Base-by-base conservation (phyloP, 371 early-diverging fungal species). In the Circinella minor region DNA sequence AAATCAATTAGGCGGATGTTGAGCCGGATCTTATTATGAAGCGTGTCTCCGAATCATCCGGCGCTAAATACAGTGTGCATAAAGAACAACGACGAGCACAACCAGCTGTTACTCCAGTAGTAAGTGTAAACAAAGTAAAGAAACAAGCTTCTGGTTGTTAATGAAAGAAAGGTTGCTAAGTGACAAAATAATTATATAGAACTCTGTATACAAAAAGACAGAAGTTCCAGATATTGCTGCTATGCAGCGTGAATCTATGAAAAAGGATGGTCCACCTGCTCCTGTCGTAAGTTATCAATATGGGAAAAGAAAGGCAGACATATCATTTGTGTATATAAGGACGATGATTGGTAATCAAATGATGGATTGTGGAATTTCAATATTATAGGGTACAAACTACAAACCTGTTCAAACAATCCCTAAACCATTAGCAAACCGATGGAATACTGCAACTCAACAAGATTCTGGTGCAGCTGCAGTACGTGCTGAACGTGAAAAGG, bases 11-110 rank as follows among this genome's bases (percentile, higher is more conserved):
- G 77, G 87, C 88, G 43, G 97, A 97, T 73, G 92, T 96, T n/a
- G 89, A 91, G 5, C 92, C 95, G 3, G 81, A 78, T 1, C 84
- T 89, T 67, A 96, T 97, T 70, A 93, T 95, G 92, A 92, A 93
- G 77, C 90, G 93, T 71, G 89, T 96, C 43, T 75, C 86, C 38
- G 93, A 94, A 70, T 90, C 92, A 43, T 91, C 95, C 6, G 97
- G 97, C 3, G 91, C 97, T 7, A 95, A 96, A 71, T 97, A 97
- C 76, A 92, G 94, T 65, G 80, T 91, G 65, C 94, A 96, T 74
- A 86, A 91, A 71, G 88, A 89, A 64, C 68, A 79, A 14, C 71
- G 78, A 5, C 73, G 77, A 67, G 71, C 78, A 36, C 82, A 79
- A 64, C 75, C 84, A 34, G 74, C 75, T 49, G 76, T 81, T 1